phyloP scores from a whole-genome alignment of 2,329 filamentous ascomycete genomes.

The Fonsecaea nubica region DNA sequence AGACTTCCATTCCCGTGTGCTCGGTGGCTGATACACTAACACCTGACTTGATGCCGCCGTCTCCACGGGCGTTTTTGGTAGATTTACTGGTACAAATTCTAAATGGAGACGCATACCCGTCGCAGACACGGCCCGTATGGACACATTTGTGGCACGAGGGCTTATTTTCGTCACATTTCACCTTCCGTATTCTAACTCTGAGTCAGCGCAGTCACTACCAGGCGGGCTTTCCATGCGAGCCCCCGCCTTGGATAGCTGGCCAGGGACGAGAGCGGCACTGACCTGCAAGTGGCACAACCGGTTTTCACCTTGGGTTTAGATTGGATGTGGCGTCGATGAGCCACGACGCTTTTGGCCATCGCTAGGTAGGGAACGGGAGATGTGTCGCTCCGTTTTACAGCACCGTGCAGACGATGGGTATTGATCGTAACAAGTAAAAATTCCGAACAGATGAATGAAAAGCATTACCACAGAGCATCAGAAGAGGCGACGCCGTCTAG shows the following conservation, averaged over 20 bases:
- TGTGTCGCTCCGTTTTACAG: neutral
- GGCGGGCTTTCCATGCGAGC: conserved; percentile 16
- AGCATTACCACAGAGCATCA: conserved; percentile 2
- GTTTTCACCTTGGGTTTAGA: conserved; percentile 51
- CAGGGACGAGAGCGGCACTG: conserved; percentile 34
- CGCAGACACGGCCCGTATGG: conserved; percentile 52
- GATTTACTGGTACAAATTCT: conserved; percentile 41
- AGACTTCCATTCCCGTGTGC: conserved; percentile 28
- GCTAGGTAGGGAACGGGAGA: neutral
- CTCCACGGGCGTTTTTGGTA: conserved; percentile 33
- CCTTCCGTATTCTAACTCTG: conserved; percentile 45
- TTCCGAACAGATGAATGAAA: conserved; percentile 43
- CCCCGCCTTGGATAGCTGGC: neutral
- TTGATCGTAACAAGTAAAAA: conserved; percentile 22
- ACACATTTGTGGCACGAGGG: conserved; percentile 48
- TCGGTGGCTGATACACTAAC: conserved; percentile 35
- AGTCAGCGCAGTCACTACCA: conserved; percentile 34
- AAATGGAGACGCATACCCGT: conserved; percentile 53
- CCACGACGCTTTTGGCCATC: conserved; percentile 40
- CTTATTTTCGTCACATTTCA: conserved; percentile 51
- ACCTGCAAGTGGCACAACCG: conserved; percentile 55
- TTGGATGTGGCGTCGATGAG: conserved; percentile 43
- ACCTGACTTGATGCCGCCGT: conserved; percentile 29
- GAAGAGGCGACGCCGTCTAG: neutral
- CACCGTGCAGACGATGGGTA: conserved; percentile 9